Evolutionary conservation across 1,284 basidiomycete genomes (phyloP), one percentile per base, ranked within the genome.

Genomic region (Fomitiporia mediterranea): DNA sequence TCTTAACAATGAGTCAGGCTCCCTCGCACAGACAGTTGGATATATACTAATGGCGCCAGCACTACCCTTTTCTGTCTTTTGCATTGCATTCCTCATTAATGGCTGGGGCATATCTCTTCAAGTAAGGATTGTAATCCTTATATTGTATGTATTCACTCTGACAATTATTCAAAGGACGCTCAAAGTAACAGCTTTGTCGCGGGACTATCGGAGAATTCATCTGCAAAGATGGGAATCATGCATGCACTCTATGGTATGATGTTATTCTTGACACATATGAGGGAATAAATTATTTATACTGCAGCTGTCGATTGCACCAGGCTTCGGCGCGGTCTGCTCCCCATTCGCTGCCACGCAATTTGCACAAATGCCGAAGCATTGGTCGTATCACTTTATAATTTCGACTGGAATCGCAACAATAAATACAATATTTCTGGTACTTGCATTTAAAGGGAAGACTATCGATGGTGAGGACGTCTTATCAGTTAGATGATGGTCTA

Each of bases 261-360:
- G n/a, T n/a, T n/a, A n/a, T n/a, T n/a, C n/a, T n/a, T n/a, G n/a
- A n/a, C n/a, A 15, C 19, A 23, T 19, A 7, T 3, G 13, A 19
- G 9, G 19, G 17, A 3, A 1, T 9, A 23, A 11, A 43, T 9
- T 8, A 13, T 23, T 11, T 21, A 2, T 0, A 17, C 13, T 23
- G 21, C 42, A 43, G 7, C 27, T 43, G 19, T 43, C 25, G 40
- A 6, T 23, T n/a, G 15, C 17, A 8, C 27, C 42, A 43, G 42
- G 77, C 3, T 67, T 74, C 6, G 86, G 85, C 1, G 85, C 84
- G 2, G 66, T 86, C 3, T 67, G 71, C 6, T 71, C 84, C 2
- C 86, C 86, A 2, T 72, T 89, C 8, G 73, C 81, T 0, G 74
- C 85, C 0, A 89, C 85, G 0, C 80, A 84, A 44, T 87, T 88